Base-by-base conservation (phyloP, 2,329 filamentous ascomycete genomes). In the Uncinocarpus reesii region DNA sequence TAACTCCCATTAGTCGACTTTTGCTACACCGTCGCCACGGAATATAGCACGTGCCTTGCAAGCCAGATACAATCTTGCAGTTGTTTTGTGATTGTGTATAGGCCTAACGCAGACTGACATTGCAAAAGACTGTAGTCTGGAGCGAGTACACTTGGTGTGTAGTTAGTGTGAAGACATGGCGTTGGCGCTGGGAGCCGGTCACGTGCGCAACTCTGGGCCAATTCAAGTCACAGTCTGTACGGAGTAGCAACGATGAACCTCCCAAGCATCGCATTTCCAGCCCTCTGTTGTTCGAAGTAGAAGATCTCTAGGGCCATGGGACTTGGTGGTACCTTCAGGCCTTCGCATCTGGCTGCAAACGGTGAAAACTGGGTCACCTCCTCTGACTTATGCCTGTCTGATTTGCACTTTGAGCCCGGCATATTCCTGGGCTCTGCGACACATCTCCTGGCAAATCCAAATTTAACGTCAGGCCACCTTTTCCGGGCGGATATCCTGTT, bases 401-500 rank as follows among this genome's bases (percentile, higher is more conserved):
- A 49, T 2, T 55, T 66, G 20, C 15, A 54, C 0, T 64, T 63
- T 32, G 51, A 57, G 0, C 56, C 52, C 0, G 56, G 60, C 18
- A 58, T 63, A 26, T 66, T 70, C 37, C 53, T 66, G 18, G 73
- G 78, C 47, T 63, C 80, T n/a, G 69, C 79, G 16, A 67, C 74
- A 34, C 63, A 63, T 32, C 58, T 70, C 7, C 52, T 70, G 49
- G 60, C 57, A 36, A 80, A 80, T 53, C 78, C 78, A 0, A 80
- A 81, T 49, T 59, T 79, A 53, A 78, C 74, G 13, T 77, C 77
- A 0, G 73, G 69, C 5, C 71, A 76, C 59, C 67, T 81, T 11
- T 78, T 80, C 52, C 73, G 78, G 6, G 78, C 78, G 13, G 78
- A 82, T 60, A 74, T 82, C 32, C 67, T 78, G 26, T 75, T 74